phyloP scores from a whole-genome alignment of 176 grass and related monocot genomes.

The Aegilops speltoides region DNA sequence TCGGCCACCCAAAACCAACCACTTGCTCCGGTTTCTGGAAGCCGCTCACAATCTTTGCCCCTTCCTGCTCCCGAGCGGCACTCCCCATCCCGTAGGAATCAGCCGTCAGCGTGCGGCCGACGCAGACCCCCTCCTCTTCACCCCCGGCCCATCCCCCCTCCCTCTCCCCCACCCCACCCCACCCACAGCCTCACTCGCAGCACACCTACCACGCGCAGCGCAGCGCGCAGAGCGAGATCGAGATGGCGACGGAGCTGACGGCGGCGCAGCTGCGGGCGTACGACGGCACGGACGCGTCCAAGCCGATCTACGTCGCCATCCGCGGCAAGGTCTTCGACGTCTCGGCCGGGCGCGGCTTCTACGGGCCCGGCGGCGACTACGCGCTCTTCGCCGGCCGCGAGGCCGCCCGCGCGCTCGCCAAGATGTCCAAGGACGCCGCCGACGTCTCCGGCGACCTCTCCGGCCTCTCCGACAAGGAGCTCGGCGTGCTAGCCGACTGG shows the following conservation, averaged over 20 bases:
- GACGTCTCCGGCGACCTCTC: conserved; percentile 69
- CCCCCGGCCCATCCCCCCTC: background rate
- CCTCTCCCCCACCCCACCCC: background rate
- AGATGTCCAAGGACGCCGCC: conserved; percentile 84
- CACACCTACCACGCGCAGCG: background rate
- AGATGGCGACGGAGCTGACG: conserved; percentile 76
- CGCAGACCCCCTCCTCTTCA: background rate
- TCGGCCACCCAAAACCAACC: no score
- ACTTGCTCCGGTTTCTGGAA: background rate
- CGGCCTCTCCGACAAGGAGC: conserved; percentile 82
- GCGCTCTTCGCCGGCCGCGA: conserved; percentile 84
- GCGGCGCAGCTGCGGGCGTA: conserved; percentile 74
- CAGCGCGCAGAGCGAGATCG: background rate
- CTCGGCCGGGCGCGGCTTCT: conserved; percentile 76
- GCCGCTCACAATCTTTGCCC: background rate
- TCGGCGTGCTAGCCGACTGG: conserved; percentile 81
- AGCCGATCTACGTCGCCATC: conserved; percentile 92
- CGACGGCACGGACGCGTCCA: conserved; percentile 66
- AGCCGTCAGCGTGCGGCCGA: background rate
- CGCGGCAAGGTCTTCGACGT: conserved; percentile 90
- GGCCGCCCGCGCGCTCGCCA: conserved; percentile 80
- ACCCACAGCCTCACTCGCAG: background rate
- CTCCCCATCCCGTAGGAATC: background rate
- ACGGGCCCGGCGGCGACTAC: conserved; percentile 88
- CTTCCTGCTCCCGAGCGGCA: background rate